phyloP scores from a whole-genome alignment of 805 yeast genomes.

The Lipomyces orientalis region DNA sequence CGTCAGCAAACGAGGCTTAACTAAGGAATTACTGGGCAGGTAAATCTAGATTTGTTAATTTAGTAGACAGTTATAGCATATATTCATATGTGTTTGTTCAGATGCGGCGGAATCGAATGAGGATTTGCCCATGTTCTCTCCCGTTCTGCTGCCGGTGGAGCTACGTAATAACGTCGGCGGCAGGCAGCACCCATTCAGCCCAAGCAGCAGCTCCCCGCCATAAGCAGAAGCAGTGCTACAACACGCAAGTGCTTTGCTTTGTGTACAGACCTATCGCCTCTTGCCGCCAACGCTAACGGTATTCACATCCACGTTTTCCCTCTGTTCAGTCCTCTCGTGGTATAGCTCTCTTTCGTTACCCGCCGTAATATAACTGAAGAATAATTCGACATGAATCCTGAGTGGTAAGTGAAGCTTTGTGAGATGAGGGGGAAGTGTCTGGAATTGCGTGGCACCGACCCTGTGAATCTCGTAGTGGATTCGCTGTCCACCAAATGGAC shows the following conservation, averaged over 20 bases:
- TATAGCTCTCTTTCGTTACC: background rate
- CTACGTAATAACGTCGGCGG: background rate
- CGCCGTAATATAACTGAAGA: background rate
- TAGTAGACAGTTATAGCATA: background rate
- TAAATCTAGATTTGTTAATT: too few relatives aligned
- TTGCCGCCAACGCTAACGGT: background rate
- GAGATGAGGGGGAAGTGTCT: background rate
- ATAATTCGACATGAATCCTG: conserved; percentile 22
- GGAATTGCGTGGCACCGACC: background rate
- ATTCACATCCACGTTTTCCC: background rate
- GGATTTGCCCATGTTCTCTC: background rate
- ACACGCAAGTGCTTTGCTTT: background rate
- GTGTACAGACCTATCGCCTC: background rate
- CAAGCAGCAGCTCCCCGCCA: background rate
- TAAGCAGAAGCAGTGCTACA: background rate
- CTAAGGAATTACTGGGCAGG: too few relatives aligned
- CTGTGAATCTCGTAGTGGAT: background rate
- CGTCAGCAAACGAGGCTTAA: too few relatives aligned
- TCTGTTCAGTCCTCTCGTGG: background rate
- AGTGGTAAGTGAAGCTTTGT: conserved; percentile 19
- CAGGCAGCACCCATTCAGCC: background rate
- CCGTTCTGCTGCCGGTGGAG: background rate
- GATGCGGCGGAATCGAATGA: background rate
- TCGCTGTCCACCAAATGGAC: background rate
- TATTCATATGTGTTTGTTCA: background rate